Base-by-base conservation (phyloP, 208 protist genomes). In the Leishmania turanica region DNA sequence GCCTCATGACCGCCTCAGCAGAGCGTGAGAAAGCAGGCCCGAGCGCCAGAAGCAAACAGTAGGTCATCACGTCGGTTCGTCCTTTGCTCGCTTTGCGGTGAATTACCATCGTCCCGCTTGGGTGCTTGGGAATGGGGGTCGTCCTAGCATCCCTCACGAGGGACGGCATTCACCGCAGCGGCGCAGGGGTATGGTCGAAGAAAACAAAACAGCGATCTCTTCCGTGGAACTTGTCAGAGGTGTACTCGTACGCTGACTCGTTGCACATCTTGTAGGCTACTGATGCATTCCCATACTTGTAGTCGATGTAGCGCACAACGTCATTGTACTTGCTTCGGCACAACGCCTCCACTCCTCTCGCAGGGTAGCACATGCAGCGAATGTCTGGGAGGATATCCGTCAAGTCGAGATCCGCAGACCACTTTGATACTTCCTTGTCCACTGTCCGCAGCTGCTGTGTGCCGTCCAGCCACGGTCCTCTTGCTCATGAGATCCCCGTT, bases 1-100 rank as follows among this genome's bases (percentile, higher is more conserved):
- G 93, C 17, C 81, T 24, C 71, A 99, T 95, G 2, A 90, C 92
- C 7, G 83, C 88, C 3, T 85, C 73, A 17, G 93, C 84, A 15
- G 89, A 91, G 19, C 65, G 71, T 42, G 51, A 21, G 75, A 98
- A 47, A 27, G 56, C 66, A 65, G 76, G 80, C 51, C 93, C 87
- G 81, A 93, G 8, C 79, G 31, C 78, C 85, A 90, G 75, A 31
- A 99, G 84, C n/a, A 95, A 83, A 77, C 87, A 91, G 82, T 90
- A 96, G 31, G 99, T 93, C 91, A 99, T 96, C 54, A 99, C 80
- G 42, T 98, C 99, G 40, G 98, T 99, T 13, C 99, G 87, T 0
- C 98, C 99, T 53, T 97, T 96, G 21, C 94, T 92, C 7, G 99
- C 99, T 78, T 99, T 99, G 89, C 99, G 99, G 85, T 99, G 98